Evolutionary conservation across 306 rosid species (phyloP), one percentile per base, ranked within the genome.

Genomic region (Vigna radiata): DNA sequence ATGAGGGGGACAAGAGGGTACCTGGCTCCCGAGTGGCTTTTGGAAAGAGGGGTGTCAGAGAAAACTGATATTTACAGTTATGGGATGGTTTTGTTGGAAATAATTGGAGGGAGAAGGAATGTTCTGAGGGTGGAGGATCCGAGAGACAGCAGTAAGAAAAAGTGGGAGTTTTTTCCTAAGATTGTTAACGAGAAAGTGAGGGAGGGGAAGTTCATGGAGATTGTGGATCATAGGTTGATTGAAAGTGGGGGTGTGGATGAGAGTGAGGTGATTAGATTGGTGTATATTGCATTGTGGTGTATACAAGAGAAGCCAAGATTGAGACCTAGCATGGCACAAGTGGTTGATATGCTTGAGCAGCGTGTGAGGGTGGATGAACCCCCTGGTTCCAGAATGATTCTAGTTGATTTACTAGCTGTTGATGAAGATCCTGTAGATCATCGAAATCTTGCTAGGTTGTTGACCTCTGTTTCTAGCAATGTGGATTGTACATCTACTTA

Each of bases 11-110:
- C 98, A 2, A 88, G 86, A 81, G 97, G 98, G 2, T 95, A 95
- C 75, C 78, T 95, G 9, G 98, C 98, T 6, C 98, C 98, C 7
- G 98, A 95, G 29, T 95, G 98, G 98, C 66, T 95, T 0, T 80
- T 95, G 16, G 92, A 95, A 49, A 85, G 84, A 7, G 98, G 98
- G 21, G 79, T 95, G 43, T 90, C 98, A 0, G 97, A 95, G 77
- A 95, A 95, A 60, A 78, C 93, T 0, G 98, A 95, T 52, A 49
- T 88, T 1, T 95, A 92, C 21, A 95, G 97, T 53, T 95, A 85
- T 47, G 98, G 98, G 8, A 95, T 95, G 97, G 98, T 95, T n/a
- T 78, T 95, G 8, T 55, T 95, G 18, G 98, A 95, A 83, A 83
- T 92, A 33, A 70, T 95, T 10, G 98, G 98, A 43, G 97, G 98